Conservation (phyloP, 441 rosid species). For the Corymbia calophylla region DNA sequence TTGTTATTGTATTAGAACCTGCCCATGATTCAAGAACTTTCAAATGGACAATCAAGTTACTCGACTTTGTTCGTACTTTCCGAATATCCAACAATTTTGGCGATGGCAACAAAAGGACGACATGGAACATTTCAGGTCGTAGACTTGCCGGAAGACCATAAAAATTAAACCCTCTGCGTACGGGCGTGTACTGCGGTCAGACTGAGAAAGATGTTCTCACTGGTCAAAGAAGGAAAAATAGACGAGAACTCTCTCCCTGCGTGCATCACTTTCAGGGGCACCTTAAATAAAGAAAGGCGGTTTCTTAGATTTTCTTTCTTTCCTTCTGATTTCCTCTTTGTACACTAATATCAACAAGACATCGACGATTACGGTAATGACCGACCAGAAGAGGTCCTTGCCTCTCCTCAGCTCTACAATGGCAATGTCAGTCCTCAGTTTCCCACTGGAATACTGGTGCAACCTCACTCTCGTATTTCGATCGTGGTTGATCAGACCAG, state of each 20-base stretch:
- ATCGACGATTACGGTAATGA: background rate
- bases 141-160: background rate
- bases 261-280: background rate
- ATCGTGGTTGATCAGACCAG: slow-evolving; percentile 26
- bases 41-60: no score
- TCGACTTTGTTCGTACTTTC: no score
- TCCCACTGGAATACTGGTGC: background rate
- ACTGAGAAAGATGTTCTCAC: background rate
- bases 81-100: background rate
- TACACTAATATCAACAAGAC: background rate
- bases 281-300: background rate
- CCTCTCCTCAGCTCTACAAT: background rate
- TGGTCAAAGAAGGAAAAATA: background rate
- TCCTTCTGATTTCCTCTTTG: background rate
- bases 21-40: background rate
- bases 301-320: background rate
- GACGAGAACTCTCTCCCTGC: background rate
- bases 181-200: background rate
- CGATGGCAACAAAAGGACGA: background rate
- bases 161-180: background rate
- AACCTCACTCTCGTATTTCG: slow-evolving; percentile 8
- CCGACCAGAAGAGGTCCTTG: background rate
- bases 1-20: no score
- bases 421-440: background rate
- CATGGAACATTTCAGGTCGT: background rate